A percentile compares a stretch with the other conserved stretches of the same genome.
These are phyloP conservation scores for Heliocybe sulcata DNA, from an alignment of 1,284 basidiomycete genomes.

Conservation along the genomic window DNA sequence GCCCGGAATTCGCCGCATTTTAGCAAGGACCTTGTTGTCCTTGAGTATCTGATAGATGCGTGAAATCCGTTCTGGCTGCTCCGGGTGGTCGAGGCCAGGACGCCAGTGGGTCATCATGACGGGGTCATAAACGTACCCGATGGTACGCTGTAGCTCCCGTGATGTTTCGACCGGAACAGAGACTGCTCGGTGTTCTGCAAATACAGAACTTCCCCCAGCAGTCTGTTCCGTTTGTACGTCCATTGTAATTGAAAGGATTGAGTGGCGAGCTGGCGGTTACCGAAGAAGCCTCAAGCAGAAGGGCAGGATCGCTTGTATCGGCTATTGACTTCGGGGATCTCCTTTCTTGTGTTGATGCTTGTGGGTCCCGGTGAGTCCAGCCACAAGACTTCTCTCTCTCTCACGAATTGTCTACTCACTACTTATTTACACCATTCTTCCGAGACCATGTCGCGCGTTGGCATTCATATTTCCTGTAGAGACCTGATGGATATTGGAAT, in stretches of 20 bases:
- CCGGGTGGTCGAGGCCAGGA: constrained; percentile 62
- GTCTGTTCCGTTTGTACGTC: neutral
- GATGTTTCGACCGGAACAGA: neutral
- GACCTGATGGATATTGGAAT: too few relatives aligned
- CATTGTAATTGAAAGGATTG: neutral
- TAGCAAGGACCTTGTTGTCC: constrained; percentile 49
- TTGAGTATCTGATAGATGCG: constrained; percentile 68
- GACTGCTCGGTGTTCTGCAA: neutral
- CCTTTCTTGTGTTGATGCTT: too few relatives aligned
- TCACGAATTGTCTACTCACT: too few relatives aligned
- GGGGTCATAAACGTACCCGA: constrained; percentile 84
- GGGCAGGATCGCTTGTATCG: neutral
- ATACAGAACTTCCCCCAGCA: neutral
- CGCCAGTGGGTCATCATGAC: constrained; percentile 86
- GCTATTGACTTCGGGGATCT: too few relatives aligned
- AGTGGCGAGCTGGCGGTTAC: neutral
- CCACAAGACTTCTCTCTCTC: too few relatives aligned
- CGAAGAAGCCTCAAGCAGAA: neutral
- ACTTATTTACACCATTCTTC: too few relatives aligned
- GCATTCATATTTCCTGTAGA: too few relatives aligned
- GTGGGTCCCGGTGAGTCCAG: too few relatives aligned
- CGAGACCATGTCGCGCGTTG: too few relatives aligned
- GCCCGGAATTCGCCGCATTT: constrained; percentile 78
- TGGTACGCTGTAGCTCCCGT: constrained; percentile 14
- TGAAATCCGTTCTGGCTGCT: constrained; percentile 84